These are phyloP conservation scores for Brettanomyces anomalus DNA, from an alignment of 805 yeast species.

Conservation along the genomic window DNA sequence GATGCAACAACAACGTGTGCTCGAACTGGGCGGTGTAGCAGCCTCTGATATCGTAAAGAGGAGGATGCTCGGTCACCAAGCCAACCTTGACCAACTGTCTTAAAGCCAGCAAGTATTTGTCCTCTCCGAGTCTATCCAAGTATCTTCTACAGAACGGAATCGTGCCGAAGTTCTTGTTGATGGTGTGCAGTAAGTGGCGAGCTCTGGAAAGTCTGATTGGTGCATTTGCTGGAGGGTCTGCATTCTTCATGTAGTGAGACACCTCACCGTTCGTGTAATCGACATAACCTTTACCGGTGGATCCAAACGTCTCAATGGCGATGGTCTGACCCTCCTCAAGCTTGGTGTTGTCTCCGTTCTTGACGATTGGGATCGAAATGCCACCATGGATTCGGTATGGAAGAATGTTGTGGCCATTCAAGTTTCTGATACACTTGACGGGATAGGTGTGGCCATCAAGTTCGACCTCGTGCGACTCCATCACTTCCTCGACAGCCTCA, in stretches of 20 bases:
- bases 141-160: conserved; percentile 96
- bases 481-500: conserved; percentile 89
- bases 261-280: conserved; percentile 68
- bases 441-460: conserved; percentile 79
- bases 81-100: conserved; percentile 80
- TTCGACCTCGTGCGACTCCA: conserved; percentile 95
- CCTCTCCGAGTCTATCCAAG: conserved; percentile 85
- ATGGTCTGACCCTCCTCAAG: conserved; percentile 98
- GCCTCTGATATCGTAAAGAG: conserved; percentile 75
- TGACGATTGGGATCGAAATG: conserved; percentile 92
- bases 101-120: conserved; percentile 80
- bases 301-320: conserved; percentile 97
- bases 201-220: conserved; percentile 60
- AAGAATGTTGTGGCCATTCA: conserved; percentile 89
- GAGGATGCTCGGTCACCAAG: conserved; percentile 89
- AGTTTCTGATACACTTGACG: conserved; percentile 80
- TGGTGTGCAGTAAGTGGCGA: conserved; percentile 54
- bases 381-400: conserved; percentile 87
- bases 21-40: conserved; percentile 94
- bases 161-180: conserved; percentile 82
- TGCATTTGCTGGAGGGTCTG: conserved; percentile 38
- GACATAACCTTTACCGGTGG: conserved; percentile 93
- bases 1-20: conserved; percentile 86
- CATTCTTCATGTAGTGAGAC: conserved; percentile 77
- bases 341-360: conserved; percentile 87